phyloP scores from a whole-genome alignment of 2,329 filamentous ascomycete species.

The Helicocarpus griseus region DNA sequence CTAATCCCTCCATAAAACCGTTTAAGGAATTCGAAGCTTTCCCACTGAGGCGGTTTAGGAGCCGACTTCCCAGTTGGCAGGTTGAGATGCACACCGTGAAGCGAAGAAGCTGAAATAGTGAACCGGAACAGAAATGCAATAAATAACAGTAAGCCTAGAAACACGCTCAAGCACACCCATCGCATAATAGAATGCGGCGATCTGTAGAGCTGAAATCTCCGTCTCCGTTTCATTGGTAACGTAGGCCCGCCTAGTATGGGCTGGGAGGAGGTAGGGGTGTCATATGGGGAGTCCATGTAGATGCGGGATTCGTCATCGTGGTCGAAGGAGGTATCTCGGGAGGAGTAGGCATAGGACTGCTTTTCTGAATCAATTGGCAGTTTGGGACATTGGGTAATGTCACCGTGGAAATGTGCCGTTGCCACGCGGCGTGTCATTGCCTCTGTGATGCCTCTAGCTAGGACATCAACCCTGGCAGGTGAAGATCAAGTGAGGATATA shows the following conservation, averaged over 20 bases:
- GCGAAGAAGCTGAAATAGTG: slow-evolving; percentile 52
- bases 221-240: slow-evolving; percentile 20
- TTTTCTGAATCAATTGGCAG: slow-evolving; percentile 14
- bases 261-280: slow-evolving; percentile 30
- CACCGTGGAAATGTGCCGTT: not conserved
- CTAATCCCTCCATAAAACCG: slow-evolving; percentile 85
- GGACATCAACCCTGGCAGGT: not conserved
- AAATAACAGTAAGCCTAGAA: slow-evolving; percentile 62
- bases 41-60: slow-evolving; percentile 61
- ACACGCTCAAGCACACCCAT: slow-evolving; percentile 65
- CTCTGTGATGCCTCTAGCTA: not conserved
- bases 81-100: slow-evolving; percentile 9
- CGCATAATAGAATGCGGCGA: slow-evolving; percentile 65
- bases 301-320: slow-evolving; percentile 27
- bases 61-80: not conserved
- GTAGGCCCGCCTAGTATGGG: slow-evolving; percentile 31
- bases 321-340: slow-evolving; percentile 19
- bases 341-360: slow-evolving; percentile 16
- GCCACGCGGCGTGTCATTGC: slow-evolving; percentile 2
- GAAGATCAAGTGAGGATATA: not conserved
- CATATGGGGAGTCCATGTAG: slow-evolving; percentile 46
- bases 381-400: slow-evolving; percentile 1
- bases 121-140: slow-evolving; percentile 65
- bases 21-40: slow-evolving; percentile 73
- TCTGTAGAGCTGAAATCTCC: slow-evolving; percentile 42